A percentile compares a stretch with the other conserved stretches of the same genome.
These are phyloP conservation scores for Myxozyma lipomycoides DNA, from an alignment of 805 yeast species.

Conservation along the genomic window DNA sequence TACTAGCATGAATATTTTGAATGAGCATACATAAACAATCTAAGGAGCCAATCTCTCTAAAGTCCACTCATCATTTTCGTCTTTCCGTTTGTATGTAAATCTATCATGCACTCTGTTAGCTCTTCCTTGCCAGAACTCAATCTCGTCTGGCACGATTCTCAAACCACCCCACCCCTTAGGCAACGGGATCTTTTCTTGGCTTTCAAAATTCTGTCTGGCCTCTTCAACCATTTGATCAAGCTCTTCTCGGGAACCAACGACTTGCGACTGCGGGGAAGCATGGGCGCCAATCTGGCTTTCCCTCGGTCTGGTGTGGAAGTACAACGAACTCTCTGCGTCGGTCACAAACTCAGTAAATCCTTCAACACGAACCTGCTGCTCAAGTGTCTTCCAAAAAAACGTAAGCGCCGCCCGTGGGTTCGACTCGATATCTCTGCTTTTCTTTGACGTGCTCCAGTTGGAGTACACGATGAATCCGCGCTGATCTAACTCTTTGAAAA, in stretches of 20 bases:
- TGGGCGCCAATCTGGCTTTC: constrained; percentile 95
- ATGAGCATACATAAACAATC: constrained; percentile 1
- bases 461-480: constrained; percentile 79
- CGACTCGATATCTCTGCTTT: constrained; percentile 61
- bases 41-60: constrained; percentile 23
- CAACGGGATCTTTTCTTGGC: constrained; percentile 66
- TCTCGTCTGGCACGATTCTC: constrained; percentile 77
- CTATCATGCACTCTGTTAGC: constrained; percentile 87
- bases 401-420: constrained; percentile 80
- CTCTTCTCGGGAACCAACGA: constrained; percentile 54
- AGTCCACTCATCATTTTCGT: constrained; percentile 14
- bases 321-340: constrained; percentile 68
- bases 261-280: constrained; percentile 85
- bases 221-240: constrained; percentile 52
- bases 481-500: constrained; percentile 84
- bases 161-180: constrained; percentile 97
- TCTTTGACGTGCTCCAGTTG: constrained; percentile 86
- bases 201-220: constrained; percentile 56
- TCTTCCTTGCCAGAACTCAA: constrained; percentile 98
- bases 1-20: constrained; percentile 10
- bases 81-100: constrained; percentile 36
- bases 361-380: constrained; percentile 91
- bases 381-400: constrained; percentile 87
- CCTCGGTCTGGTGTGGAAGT: constrained; percentile 83
- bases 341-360: constrained; percentile 73